Evolutionary conservation across 352 stramenopile species (phyloP), one percentile per base, ranked within the genome.

Genomic region (Lagenidium sp.): DNA sequence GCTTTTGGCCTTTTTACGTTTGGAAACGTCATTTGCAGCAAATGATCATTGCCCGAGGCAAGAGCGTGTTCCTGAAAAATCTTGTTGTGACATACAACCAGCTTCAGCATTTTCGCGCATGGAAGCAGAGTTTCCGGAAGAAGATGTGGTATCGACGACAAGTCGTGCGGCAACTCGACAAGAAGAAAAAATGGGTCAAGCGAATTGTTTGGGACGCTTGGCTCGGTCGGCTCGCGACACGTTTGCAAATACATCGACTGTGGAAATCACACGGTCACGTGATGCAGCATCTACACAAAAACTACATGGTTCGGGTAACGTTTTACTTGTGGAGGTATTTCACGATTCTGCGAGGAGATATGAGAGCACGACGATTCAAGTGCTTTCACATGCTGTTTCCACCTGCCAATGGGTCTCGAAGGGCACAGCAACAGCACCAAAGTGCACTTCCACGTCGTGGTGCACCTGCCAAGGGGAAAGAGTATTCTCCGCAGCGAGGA

Each of bases 1-100:
- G 57, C 39, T 80, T 80, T 44, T 80, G 67, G 67, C 67, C 67
- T 25, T 68, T 72, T 41, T 77, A 77, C 48, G 52, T 74, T 16
- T 80, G 67, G 67, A 72, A 72, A 26, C 60, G 67, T 6, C 58
- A 65, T n/a, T 36, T 68, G 15, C 55, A 65, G 36, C 54, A 51
- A 15, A 52, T 60, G 24, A 56, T 73, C 29, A 45, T 72, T 20
- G 63, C 64, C 2, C 53, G 62, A 8, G 47, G 55, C 36, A 80
- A 80, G 44, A 55, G 53, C 24, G 41, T 43, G 21, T 71, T 74
- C 20, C 41, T 76, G 1, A 45, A 39, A 24, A 44, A 52, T 16
- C 35, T 74, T 2, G 64, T 69, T 16, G 12, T 41, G 19, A 66
- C 55, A 10, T 68, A 74, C 22, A 32, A 61, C 7, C 55, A 65